phyloP scores from a whole-genome alignment of 345 rosid genomes.

The Moringa oleifera region DNA sequence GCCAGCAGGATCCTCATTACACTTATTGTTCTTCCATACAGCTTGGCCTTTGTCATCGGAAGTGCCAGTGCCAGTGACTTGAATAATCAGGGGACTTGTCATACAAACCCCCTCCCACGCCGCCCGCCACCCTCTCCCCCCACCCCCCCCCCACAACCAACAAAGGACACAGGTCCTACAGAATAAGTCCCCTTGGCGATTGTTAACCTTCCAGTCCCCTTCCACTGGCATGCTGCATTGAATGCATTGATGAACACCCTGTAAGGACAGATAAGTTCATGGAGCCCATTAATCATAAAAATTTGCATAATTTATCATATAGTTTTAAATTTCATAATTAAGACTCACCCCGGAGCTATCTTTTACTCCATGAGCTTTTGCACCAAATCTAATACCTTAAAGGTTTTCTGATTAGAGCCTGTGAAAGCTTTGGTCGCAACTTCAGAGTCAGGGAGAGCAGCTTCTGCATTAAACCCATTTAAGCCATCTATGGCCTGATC shows the following conservation, averaged over 20 bases:
- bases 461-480: background rate
- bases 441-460: too few species aligned
- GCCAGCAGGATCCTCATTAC: background rate
- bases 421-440: too few species aligned
- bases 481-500: slow-evolving; percentile 4
- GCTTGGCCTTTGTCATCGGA: slow-evolving; percentile 44
- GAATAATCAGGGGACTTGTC: slow-evolving; percentile 25
- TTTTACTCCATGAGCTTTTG: slow-evolving; percentile 20
- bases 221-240: slow-evolving; percentile 30
- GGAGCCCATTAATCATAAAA: background rate
- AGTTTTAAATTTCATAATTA: background rate
- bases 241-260: slow-evolving; percentile 38
- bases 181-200: slow-evolving; percentile 35
- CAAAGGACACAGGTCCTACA: slow-evolving; percentile 27
- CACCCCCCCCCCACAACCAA: too few species aligned
- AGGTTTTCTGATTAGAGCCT: slow-evolving; percentile 26
- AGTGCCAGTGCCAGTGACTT: slow-evolving; percentile 38
- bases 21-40: slow-evolving; percentile 31
- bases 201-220: slow-evolving; percentile 30
- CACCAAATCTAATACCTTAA: slow-evolving; percentile 38
- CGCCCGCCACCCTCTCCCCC: too few species aligned
- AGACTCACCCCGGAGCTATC: slow-evolving; percentile 32
- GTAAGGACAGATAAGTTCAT: background rate
- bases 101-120: too few species aligned
- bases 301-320: background rate